Conservation (phyloP, 257 asterid species). For the Osmanthus fragrans region DNA sequence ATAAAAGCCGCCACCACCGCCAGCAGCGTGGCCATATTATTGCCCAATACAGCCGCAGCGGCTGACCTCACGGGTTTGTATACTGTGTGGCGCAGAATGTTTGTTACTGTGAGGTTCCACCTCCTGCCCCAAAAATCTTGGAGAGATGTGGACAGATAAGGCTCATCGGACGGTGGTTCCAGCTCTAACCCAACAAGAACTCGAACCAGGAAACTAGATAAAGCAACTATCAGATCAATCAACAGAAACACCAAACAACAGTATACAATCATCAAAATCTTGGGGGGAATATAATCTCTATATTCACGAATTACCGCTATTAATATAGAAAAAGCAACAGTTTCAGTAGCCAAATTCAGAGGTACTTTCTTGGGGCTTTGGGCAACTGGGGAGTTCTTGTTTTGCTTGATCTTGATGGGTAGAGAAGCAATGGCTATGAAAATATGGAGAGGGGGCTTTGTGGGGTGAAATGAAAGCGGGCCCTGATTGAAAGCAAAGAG, state of each 20-base stretch:
- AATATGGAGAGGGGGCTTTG: constrained; percentile 31
- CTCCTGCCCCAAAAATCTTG: constrained; percentile 76
- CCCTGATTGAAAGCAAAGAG: constrained; percentile 64
- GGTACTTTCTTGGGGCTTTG: constrained; percentile 30
- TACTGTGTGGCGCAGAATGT: constrained; percentile 41
- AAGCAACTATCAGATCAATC: constrained; percentile 38
- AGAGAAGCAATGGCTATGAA: constrained; percentile 54
- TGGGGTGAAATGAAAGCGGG: constrained; percentile 38
- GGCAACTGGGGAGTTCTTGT: neutral
- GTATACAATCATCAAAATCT: constrained; percentile 21
- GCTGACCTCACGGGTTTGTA: constrained; percentile 48
- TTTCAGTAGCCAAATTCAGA: constrained; percentile 34
- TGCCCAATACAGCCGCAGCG: constrained; percentile 22
- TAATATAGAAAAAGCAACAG: constrained; percentile 22
- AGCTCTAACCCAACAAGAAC: constrained; percentile 41
- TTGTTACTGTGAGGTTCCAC: constrained; percentile 62
- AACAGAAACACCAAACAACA: constrained; percentile 34
- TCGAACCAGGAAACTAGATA: constrained; percentile 25
- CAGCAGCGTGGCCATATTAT: constrained; percentile 25
- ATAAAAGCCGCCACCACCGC: constrained; percentile 51
- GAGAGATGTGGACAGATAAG: constrained; percentile 58
- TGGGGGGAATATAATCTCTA: constrained; percentile 19
- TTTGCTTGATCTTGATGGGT: constrained; percentile 39
- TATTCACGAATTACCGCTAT: constrained; percentile 6
- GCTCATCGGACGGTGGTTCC: constrained; percentile 61